Evolutionary conservation across 306 rosid species (phyloP).

Genomic region (Prunus mongolica): DNA sequence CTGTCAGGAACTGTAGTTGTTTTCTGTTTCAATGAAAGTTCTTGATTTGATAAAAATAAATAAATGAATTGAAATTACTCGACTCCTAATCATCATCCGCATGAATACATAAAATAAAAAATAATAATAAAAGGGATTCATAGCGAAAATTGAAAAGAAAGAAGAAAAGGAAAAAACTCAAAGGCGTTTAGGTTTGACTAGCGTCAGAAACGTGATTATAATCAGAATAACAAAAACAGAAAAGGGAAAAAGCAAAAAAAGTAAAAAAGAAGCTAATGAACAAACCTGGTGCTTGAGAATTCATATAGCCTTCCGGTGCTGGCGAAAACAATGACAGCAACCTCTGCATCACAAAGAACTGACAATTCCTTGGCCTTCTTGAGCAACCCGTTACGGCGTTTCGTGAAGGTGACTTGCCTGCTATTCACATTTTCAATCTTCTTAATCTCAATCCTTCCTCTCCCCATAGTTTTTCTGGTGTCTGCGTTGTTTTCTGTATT

Average conservation of each 20-base stretch:
- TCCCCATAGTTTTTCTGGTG: conserved; percentile 38
- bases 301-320: conserved; percentile 68
- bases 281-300: conserved; percentile 56
- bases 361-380: conserved; percentile 72
- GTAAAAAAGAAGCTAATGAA: background rate
- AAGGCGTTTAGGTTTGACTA: too few species aligned
- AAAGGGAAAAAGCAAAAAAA: background rate
- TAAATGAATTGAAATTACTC: too few species aligned
- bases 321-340: conserved; percentile 66
- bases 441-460: conserved; percentile 75
- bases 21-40: too few species aligned
- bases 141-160: background rate
- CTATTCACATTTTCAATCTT: conserved; percentile 69
- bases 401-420: conserved; percentile 77
- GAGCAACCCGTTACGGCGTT: conserved; percentile 63
- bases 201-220: background rate
- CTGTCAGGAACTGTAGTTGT: too few species aligned
- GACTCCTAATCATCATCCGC: background rate
- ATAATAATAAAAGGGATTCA: background rate
- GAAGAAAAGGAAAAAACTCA: background rate
- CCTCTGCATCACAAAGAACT: conserved; percentile 73
- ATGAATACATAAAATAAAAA: background rate
- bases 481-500: background rate
- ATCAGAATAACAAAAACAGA: background rate
- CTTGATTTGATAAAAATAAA: too few species aligned